A percentile compares a stretch with the other conserved stretches of the same genome.
Conservation (phyloP, 2,329 filamentous ascomycete species). For the Diaporthe velutina region DNA sequence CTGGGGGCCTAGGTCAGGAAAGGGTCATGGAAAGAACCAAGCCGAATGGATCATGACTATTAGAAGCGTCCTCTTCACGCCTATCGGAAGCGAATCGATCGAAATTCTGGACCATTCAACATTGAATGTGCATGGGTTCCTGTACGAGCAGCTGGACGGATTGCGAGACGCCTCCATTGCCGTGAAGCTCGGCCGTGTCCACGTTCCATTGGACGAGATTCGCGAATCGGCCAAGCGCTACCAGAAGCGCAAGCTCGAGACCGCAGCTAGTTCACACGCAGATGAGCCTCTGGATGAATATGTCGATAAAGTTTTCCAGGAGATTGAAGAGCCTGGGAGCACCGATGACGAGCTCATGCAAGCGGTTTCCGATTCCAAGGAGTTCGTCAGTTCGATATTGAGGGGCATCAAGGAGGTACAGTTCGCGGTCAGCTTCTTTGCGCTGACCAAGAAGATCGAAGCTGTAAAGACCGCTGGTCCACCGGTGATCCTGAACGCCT, state of each 20-base stretch:
- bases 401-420: conserved; percentile 97
- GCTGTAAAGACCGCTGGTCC: conserved; percentile 74
- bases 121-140: conserved; percentile 90
- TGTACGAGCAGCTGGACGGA: conserved; percentile 88
- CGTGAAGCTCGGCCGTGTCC: conserved; percentile 90
- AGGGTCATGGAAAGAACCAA: conserved; percentile 71
- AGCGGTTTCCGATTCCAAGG: conserved; percentile 90
- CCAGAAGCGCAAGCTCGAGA: conserved; percentile 58
- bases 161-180: conserved; percentile 91
- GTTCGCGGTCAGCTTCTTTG: conserved; percentile 91
- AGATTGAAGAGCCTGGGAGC: conserved; percentile 77
- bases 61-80: conserved; percentile 89
- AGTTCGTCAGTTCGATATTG: conserved; percentile 90
- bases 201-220: conserved; percentile 91
- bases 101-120: conserved; percentile 91
- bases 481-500: conserved; percentile 86
- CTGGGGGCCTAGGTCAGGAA: conserved; percentile 78
- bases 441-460: conserved; percentile 84
- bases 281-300: conserved; percentile 71
- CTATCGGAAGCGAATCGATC: conserved; percentile 84
- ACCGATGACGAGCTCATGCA: conserved; percentile 78
- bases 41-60: conserved; percentile 95
- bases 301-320: conserved; percentile 80
- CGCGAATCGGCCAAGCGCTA: conserved; percentile 71
- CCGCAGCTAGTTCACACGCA: conserved; percentile 49